Base-by-base conservation (phyloP, 2,329 filamentous ascomycete species). In the Basipetospora chlamydospora region DNA sequence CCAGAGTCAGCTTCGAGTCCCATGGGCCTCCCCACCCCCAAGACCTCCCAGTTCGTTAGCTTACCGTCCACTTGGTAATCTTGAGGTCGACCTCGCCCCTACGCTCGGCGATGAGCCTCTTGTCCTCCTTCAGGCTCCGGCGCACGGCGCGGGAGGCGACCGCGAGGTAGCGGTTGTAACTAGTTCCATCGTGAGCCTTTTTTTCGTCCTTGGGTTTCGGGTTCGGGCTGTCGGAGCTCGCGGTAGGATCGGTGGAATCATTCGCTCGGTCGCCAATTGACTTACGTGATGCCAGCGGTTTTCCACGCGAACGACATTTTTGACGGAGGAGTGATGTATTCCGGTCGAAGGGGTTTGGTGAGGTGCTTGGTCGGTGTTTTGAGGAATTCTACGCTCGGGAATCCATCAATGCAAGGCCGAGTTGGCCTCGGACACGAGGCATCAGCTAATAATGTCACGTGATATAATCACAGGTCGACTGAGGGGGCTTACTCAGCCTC, bases 121-220 rank as follows among this genome's bases (percentile, higher is more conserved):
- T 80, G 41, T 90, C 84, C 57, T 98, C 90, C 74, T 96, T 95
- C 61, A 98, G 73, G 60, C 86, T 93, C 61, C 85, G 82, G 68
- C 92, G 90, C 61, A 98, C 83, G 57, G 84, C 82, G 64, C 87
- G 86, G 64, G 87, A 77, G 56, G 90, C 86, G 66, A 98, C 76
- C 57, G 87, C 78, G 59, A 98, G 79, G 79, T 95, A 96, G 70
- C 87, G 90, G 80, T 98, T 98, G 84, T 98, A 98, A 69, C 90
- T 98, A 61, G 47, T 44, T 37, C 39, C 45, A 23, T 39, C 38
- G 53, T 61, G 55, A 61, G 61, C 49, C 26, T 34, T 34, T 22
- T 49, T 47, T 41, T 46, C 37, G 45, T 29, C 42, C 41, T 39
- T 32, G 33, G 13, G n/a, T 6, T 34, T 35, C 33, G 22, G 5